These are phyloP conservation scores for Colletotrichum nymphaeae DNA, from an alignment of 2,329 filamentous ascomycete genomes.

Conservation along the genomic window DNA sequence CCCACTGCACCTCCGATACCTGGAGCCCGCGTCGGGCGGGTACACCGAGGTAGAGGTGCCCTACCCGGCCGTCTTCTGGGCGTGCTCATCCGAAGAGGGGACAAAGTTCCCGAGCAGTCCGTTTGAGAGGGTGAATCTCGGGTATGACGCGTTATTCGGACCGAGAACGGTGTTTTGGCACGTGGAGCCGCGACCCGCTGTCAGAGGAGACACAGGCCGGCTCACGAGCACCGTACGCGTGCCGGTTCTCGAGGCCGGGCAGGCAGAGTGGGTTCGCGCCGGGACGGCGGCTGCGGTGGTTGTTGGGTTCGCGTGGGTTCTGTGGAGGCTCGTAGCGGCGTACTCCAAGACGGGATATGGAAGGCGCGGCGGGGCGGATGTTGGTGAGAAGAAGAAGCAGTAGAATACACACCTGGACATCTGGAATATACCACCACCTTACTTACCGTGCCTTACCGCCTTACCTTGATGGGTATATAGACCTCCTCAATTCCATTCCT, in stretches of 20 bases:
- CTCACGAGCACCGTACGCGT: constrained; percentile 69
- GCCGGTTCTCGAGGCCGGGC: constrained; percentile 71
- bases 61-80: constrained; percentile 91
- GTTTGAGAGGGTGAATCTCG: constrained; percentile 87
- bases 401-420: not conserved
- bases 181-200: constrained; percentile 62
- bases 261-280: constrained; percentile 57
- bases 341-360: constrained; percentile 49
- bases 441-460: too few relatives aligned
- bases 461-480: too few relatives aligned
- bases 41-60: constrained; percentile 71
- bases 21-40: constrained; percentile 70
- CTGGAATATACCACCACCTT: too few relatives aligned
- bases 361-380: not conserved
- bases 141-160: constrained; percentile 85
- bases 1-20: constrained; percentile 88
- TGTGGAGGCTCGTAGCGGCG: constrained; percentile 66
- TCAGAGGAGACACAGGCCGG: constrained; percentile 38
- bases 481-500: too few relatives aligned
- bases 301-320: constrained; percentile 76
- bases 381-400: constrained; percentile 34
- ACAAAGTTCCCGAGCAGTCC: constrained; percentile 80
- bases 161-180: constrained; percentile 87
- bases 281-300: constrained; percentile 71
- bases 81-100: constrained; percentile 76